Conservation (phyloP, 1,284 basidiomycete species). For the Malassezia psittaci region DNA sequence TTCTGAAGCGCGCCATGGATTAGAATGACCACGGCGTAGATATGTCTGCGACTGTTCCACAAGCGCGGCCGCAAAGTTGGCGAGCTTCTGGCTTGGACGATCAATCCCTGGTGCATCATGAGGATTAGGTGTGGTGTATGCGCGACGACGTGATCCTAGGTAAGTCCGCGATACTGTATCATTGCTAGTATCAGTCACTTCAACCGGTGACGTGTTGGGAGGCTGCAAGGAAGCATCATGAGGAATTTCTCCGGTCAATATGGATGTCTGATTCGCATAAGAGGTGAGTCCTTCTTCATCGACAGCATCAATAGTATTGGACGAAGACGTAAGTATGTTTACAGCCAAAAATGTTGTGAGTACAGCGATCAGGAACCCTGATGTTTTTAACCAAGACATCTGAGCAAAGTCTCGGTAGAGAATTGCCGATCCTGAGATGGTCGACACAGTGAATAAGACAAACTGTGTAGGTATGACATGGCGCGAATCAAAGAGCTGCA, state of each 20-base stretch:
- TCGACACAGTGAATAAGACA: conserved; percentile 63
- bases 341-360: conserved; percentile 73
- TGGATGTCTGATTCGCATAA: too few relatives aligned
- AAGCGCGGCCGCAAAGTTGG: neutral
- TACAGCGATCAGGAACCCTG: conserved; percentile 77
- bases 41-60: conserved; percentile 1
- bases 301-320: neutral
- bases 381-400: conserved; percentile 54
- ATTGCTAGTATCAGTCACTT: neutral
- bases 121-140: neutral
- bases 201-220: too few relatives aligned
- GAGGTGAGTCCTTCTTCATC: too few relatives aligned
- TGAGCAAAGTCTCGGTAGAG: conserved; percentile 80
- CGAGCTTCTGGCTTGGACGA: neutral
- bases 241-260: too few relatives aligned
- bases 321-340: conserved; percentile 51
- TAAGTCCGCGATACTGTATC: neutral
- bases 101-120: neutral
- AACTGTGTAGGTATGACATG: conserved; percentile 67
- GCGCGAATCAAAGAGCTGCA: conserved; percentile 39
- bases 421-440: conserved; percentile 82
- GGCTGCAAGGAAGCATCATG: too few relatives aligned
- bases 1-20: neutral
- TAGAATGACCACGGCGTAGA: neutral
- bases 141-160: neutral